Evolutionary conservation across 2,329 filamentous ascomycete genomes (phyloP), one percentile per base, ranked within the genome.

Genomic region (Apiospora marii): DNA sequence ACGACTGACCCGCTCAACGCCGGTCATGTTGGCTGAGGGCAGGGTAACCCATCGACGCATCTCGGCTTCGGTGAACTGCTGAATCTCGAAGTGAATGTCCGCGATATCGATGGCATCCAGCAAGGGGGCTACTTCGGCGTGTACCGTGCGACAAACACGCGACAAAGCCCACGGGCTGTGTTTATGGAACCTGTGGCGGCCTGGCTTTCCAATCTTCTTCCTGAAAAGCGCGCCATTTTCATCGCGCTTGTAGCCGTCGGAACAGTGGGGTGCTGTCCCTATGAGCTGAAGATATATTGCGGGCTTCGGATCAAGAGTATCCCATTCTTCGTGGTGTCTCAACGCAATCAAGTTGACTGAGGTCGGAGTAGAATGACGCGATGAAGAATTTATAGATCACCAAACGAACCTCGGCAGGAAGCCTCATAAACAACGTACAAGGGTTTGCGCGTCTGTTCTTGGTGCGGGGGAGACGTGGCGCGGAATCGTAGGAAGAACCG

Each of bases 1-100:
- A 1, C n/a, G n/a, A 8, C n/a, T 24, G n/a, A 51, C n/a, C 8
- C 49, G 49, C 49, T 51, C 49, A n/a, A 12, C n/a, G n/a, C 49
- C 49, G n/a, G n/a, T 27, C 0, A n/a, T n/a, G 8, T 14, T 10
- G 3, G 49, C 49, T 10, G 49, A 51, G 10, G 49, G 49, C n/a
- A 51, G 49, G n/a, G 49, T 51, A 14, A 51, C 49, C 49, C 49
- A 51, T 13, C 49, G 49, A n/a, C 49, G 49, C 49, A 51, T 51
- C 49, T 51, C 49, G 12, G 10, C 49, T 24, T 24, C 8, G n/a
- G 49, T 51, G 10, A 51, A 51, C 4, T 51, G 24, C n/a, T 51
- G n/a, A 13, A 51, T 12, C 10, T 51, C 24, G n/a, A 51, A 51
- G 8, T 24, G 12, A 12, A 51, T 27, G 10, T 51, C 49, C 49